These are phyloP conservation scores for Wickerhamomyces mucosus DNA, from an alignment of 805 yeast species.

Conservation along the genomic window DNA sequence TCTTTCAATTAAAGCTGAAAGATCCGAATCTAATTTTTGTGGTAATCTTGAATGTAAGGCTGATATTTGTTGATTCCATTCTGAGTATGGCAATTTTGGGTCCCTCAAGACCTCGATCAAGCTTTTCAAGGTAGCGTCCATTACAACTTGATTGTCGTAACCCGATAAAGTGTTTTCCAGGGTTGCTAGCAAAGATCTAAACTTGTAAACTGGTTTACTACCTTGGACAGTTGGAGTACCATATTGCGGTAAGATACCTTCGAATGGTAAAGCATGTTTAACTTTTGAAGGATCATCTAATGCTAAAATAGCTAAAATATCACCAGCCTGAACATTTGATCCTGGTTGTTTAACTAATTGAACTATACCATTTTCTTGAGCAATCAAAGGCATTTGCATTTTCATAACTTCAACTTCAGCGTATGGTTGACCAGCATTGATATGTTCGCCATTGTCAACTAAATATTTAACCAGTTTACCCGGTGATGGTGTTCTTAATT, in stretches of 20 bases:
- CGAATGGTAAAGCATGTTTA: slow-evolving; percentile 91
- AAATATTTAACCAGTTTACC: slow-evolving; percentile 92
- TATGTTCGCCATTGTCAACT: slow-evolving; percentile 93
- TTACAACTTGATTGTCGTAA: slow-evolving; percentile 89
- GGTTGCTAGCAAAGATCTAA: slow-evolving; percentile 45
- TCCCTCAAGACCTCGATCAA: slow-evolving; percentile 67
- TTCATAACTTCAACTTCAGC: slow-evolving; percentile 99
- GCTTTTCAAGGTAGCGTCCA: slow-evolving; percentile 73
- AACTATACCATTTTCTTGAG: slow-evolving; percentile 87
- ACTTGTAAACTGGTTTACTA: slow-evolving; percentile 73
- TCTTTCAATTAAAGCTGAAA: slow-evolving; percentile 60
- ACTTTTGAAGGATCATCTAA: slow-evolving; percentile 96
- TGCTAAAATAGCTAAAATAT: slow-evolving; percentile 87
- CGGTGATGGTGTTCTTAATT: slow-evolving; percentile 96
- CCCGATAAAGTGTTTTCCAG: slow-evolving; percentile 79
- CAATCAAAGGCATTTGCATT: slow-evolving; percentile 96
- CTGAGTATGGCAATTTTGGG: slow-evolving; percentile 82
- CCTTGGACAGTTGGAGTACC: slow-evolving; percentile 83
- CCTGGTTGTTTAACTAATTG: slow-evolving; percentile 97
- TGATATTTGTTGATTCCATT: slow-evolving; percentile 79
- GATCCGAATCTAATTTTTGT: slow-evolving; percentile 56
- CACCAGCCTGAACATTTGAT: slow-evolving; percentile 94
- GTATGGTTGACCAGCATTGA: slow-evolving; percentile 82
- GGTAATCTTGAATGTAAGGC: slow-evolving; percentile 92
- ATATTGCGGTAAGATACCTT: slow-evolving; percentile 83